Base-by-base conservation (phyloP, 129 eudicot species). In the Lactuca sativa region DNA sequence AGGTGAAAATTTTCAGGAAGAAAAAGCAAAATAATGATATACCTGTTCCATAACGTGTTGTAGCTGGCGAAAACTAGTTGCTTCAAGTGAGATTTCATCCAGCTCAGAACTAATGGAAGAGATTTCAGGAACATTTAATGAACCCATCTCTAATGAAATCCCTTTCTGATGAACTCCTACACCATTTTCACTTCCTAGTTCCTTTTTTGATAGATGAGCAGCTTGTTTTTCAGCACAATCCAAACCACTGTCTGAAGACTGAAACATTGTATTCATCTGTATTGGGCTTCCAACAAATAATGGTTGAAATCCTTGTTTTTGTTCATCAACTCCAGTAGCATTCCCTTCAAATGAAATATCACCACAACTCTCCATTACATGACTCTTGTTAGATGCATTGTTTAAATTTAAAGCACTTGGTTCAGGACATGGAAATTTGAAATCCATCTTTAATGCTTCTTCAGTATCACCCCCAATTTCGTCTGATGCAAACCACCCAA, bases 41-140 rank as follows among this genome's bases (percentile, higher is more conserved):
- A 92, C 99, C 97, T 87, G 88, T 79, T 87, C 97, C 89, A 80
- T 78, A 71, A 80, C 92, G 41, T 63, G 88, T 74, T 82, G 90
- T 64, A 93, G 90, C 77, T 90, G 97, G 51, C 67, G 78, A 66
- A 85, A 82, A 82, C 95, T 82, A 56, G 86, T 79, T 68, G 87
- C 95, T 76, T 90, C 99, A 58, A 76, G 66, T 59, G 99, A 89
- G 66, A 71, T 68, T 66, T 93, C 90, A 71, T 83, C 79, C 63
- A 80, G 59, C 59, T 74, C 85, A 10, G 90, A 80, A 67, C 84
- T 76, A 71, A 61, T 53, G 5, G 80, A 81, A 59, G 88, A 80
- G 71, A 84, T 79, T 61, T 81, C 95, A 43, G 65, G 85, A 18
- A 69, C 75, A 68, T 75, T 75, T 21, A 80, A 77, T 68, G 81